A percentile compares a stretch with the other conserved stretches of the same genome.
Evolutionary conservation across 192 early-diverging fungal species (phyloP).

Genomic region (Neocallimastix lanati): DNA sequence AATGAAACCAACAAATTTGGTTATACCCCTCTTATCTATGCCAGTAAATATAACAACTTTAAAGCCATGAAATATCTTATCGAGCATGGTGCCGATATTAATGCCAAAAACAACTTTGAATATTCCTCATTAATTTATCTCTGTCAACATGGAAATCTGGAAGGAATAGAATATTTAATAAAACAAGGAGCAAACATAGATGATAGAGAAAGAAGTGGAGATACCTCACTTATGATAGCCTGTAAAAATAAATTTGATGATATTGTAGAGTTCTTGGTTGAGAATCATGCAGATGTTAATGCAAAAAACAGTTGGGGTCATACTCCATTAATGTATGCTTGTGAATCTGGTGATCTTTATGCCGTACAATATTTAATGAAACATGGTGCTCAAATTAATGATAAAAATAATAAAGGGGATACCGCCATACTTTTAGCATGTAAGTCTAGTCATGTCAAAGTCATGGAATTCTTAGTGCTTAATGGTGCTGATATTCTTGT

Average conservation of each 20-base stretch:
- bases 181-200: background rate
- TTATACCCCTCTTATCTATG: background rate
- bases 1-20: background rate
- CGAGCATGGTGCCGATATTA: background rate
- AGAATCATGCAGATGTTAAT: background rate
- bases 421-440: background rate
- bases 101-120: background rate
- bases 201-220: background rate
- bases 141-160: background rate
- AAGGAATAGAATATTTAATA: background rate
- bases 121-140: background rate
- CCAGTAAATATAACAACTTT: background rate
- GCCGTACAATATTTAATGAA: background rate
- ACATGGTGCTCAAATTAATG: background rate
- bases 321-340: background rate
- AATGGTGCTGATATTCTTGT: background rate
- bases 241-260: background rate
- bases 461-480: background rate
- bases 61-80: background rate
- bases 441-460: background rate
- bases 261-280: background rate
- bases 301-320: background rate
- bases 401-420: background rate
- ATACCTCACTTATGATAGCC: background rate
- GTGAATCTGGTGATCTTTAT: background rate